phyloP scores from a whole-genome alignment of 2,329 filamentous ascomycete species.

The Fonsecaea pugnacius region DNA sequence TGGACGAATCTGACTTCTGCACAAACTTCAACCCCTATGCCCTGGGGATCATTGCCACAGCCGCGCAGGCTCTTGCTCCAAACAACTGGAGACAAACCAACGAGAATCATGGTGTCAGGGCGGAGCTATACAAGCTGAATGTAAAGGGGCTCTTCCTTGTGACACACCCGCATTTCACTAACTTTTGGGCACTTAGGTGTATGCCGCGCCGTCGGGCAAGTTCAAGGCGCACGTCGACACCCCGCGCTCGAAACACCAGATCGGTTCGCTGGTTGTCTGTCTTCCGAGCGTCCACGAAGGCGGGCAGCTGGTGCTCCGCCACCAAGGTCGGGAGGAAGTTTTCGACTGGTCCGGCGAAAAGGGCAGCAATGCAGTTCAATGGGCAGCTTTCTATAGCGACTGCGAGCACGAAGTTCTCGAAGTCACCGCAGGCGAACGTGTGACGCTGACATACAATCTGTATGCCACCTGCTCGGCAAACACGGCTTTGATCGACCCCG shows the following conservation, averaged over 20 bases:
- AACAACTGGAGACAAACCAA: constrained; percentile 7
- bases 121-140: constrained; percentile 17
- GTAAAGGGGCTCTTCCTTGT: neutral
- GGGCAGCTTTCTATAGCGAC: constrained; percentile 13
- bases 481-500: constrained; percentile 4
- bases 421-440: constrained; percentile 7
- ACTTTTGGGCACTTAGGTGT: constrained; percentile 2
- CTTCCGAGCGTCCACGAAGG: constrained; percentile 15
- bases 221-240: constrained; percentile 17
- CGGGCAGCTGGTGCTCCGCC: constrained; percentile 14
- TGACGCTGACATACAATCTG: constrained; percentile 11
- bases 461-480: constrained; percentile 12
- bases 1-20: constrained; percentile 8
- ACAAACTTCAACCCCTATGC: constrained; percentile 12
- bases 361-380: constrained; percentile 1
- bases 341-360: constrained; percentile 17
- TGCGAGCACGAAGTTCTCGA: constrained; percentile 13
- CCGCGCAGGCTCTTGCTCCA: constrained; percentile 8
- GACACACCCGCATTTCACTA: neutral
- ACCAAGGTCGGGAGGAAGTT: constrained; percentile 4
- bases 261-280: constrained; percentile 13
- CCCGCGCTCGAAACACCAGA: constrained; percentile 13
- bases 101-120: constrained; percentile 1
- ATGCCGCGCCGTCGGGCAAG: constrained; percentile 9
- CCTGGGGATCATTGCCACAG: constrained; percentile 3